These are phyloP conservation scores for Euphorbia tirucalli DNA, from an alignment of 345 rosid genomes.

Conservation along the genomic window DNA sequence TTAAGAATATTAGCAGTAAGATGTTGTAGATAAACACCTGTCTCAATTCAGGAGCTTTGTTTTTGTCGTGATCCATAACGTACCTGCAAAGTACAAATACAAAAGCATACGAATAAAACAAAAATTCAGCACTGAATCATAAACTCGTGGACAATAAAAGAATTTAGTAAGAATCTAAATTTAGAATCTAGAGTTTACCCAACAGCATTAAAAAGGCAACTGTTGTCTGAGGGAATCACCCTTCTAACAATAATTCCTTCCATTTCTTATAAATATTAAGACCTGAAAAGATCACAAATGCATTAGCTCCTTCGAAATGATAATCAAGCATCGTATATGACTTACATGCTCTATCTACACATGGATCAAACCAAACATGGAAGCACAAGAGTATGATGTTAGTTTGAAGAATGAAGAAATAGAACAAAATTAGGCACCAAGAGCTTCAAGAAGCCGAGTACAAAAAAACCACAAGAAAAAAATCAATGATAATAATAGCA, in stretches of 20 bases:
- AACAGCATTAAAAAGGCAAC: conserved; percentile 92
- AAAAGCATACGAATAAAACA: conserved; percentile 5
- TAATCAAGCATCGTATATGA: background rate
- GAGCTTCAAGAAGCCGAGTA: background rate
- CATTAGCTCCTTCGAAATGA: background rate
- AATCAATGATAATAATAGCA: background rate
- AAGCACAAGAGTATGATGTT: background rate
- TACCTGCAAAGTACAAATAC: conserved; percentile 43
- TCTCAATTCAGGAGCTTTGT: conserved; percentile 48
- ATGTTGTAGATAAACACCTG: conserved; percentile 32
- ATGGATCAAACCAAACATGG: background rate
- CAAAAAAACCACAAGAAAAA: too few relatives aligned
- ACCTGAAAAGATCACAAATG: conserved; percentile 16
- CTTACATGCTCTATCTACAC: background rate
- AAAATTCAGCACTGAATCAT: background rate
- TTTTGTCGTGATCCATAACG: conserved; percentile 81
- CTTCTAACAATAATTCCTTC: conserved; percentile 78
- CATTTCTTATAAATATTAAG: conserved; percentile 6
- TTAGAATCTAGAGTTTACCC: conserved; percentile 46
- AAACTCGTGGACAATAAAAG: background rate
- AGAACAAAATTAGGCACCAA: background rate
- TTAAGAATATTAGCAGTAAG: background rate
- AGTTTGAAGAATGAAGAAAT: background rate
- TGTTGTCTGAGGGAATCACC: conserved; percentile 93
- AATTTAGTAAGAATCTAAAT: background rate